A percentile compares a stretch with the other conserved stretches of the same genome.
These are phyloP conservation scores for Carex arenaria DNA, from an alignment of 202 grass and related monocot genomes.

Conservation along the genomic window DNA sequence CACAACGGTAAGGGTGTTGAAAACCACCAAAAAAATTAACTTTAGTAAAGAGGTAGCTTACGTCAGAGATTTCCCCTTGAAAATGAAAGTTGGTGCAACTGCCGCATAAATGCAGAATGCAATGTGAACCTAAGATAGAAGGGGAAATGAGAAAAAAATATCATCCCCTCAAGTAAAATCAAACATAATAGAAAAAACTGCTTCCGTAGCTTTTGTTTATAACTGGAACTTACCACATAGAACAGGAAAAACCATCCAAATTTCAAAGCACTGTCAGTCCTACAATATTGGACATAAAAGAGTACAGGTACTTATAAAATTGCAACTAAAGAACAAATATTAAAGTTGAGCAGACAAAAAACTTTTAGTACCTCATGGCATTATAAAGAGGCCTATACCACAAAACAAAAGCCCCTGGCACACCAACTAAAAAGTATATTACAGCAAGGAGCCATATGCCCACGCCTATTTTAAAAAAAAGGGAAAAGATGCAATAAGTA, in stretches of 20 bases:
- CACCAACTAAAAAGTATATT: conserved; percentile 90
- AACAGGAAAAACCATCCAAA: conserved; percentile 91
- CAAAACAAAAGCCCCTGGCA: conserved; percentile 77
- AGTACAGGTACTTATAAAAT: conserved; percentile 11
- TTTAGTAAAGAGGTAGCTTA: conserved; percentile 46
- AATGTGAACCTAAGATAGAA: conserved; percentile 75
- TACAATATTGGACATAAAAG: conserved; percentile 25
- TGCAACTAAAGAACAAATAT: conserved; percentile 4
- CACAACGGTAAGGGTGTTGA: not conserved
- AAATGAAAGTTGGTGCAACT: conserved; percentile 84
- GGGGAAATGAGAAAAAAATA: conserved; percentile 18
- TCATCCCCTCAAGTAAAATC: not conserved
- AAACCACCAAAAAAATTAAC: not conserved
- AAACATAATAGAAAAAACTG: not conserved
- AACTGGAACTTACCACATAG: conserved; percentile 55
- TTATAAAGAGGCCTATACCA: conserved; percentile 97
- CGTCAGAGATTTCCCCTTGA: conserved; percentile 98
- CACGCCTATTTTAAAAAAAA: conserved; percentile 47
- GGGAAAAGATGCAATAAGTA: not conserved
- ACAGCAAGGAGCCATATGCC: conserved; percentile 91
- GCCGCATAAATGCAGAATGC: conserved; percentile 79
- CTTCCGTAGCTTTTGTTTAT: not conserved
- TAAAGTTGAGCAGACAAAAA: not conserved
- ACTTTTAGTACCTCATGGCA: conserved; percentile 61
- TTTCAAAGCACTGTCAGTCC: conserved; percentile 83